Conservation (phyloP, 1,284 basidiomycete species). For the Austroboletus niveus region DNA sequence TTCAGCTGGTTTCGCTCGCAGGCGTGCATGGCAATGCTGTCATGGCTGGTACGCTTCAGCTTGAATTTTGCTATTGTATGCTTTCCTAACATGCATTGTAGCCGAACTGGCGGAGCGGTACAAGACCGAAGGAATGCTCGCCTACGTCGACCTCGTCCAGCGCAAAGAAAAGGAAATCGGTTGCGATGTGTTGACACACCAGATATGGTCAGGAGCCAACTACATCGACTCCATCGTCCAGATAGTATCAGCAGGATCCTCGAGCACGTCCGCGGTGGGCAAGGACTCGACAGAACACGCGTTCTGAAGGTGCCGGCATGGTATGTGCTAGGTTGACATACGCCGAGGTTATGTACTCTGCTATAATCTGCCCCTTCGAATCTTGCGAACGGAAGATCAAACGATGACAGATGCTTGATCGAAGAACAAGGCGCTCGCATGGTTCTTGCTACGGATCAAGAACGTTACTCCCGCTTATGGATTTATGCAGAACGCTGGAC, state of each 20-base stretch:
- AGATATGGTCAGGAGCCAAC: constrained; percentile 90
- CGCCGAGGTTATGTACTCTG: background rate
- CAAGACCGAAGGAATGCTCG: constrained; percentile 85
- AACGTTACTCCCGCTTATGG: background rate
- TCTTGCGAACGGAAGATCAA: constrained; percentile 5
- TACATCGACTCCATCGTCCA: constrained; percentile 81
- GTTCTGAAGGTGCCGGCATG: constrained; percentile 48
- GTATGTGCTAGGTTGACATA: constrained; percentile 11
- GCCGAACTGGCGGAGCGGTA: constrained; percentile 75
- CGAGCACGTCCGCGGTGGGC: constrained; percentile 77
- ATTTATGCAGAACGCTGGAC: background rate
- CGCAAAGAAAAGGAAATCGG: constrained; percentile 88
- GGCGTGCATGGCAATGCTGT: constrained; percentile 86
- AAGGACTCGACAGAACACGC: constrained; percentile 84
- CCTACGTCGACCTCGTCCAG: constrained; percentile 83
- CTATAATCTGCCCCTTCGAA: constrained; percentile 3
- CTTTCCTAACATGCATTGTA: constrained; percentile 27
- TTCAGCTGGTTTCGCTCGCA: constrained; percentile 85
- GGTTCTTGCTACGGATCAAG: constrained; percentile 17
- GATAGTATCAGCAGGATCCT: constrained; percentile 79
- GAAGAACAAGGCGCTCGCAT: constrained; percentile 9
- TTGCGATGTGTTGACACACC: constrained; percentile 90
- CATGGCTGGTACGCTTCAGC: constrained; percentile 57
- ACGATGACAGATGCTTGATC: constrained; percentile 4
- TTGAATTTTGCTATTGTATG: background rate